These are phyloP conservation scores for Diaporthe citrichinensis DNA, from an alignment of 2,329 filamentous ascomycete genomes.

Conservation along the genomic window DNA sequence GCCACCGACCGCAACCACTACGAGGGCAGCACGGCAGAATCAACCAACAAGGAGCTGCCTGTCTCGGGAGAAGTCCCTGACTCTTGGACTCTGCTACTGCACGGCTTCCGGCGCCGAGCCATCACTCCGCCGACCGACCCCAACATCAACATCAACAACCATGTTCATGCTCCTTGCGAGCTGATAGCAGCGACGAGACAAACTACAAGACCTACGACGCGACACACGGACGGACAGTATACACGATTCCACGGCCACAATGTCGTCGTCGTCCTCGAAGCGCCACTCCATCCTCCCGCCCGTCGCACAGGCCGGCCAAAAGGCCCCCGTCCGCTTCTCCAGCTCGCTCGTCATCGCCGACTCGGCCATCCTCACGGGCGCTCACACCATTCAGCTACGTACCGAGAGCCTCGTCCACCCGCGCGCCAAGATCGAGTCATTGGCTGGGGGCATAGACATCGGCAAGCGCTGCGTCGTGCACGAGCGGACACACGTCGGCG, in stretches of 20 bases:
- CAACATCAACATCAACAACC: constrained; percentile 18
- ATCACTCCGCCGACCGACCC: constrained; percentile 33
- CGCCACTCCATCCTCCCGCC: constrained; percentile 70
- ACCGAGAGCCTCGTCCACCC: constrained; percentile 89
- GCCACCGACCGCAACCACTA: not conserved
- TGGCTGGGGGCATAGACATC: constrained; percentile 82
- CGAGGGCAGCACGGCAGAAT: not conserved
- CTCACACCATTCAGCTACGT: constrained; percentile 83
- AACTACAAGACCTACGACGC: not conserved
- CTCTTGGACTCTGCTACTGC: not conserved
- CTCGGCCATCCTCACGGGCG: constrained; percentile 75
- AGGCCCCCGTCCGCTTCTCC: constrained; percentile 74
- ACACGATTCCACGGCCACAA: constrained; percentile 41
- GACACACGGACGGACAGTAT: not conserved
- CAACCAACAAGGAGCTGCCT: constrained; percentile 3
- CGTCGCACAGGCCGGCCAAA: constrained; percentile 66
- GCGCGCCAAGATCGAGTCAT: constrained; percentile 83
- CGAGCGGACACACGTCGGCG: constrained; percentile 75
- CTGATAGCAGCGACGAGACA: not conserved
- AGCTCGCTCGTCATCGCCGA: constrained; percentile 74
- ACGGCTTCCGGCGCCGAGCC: not conserved
- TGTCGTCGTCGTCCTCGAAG: constrained; percentile 62
- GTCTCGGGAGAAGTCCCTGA: not conserved
- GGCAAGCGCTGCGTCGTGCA: constrained; percentile 87
- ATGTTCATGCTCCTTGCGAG: not conserved